Evolutionary conservation across 371 early-diverging fungal genomes (phyloP).

Genomic region (Zychaea mexicana): DNA sequence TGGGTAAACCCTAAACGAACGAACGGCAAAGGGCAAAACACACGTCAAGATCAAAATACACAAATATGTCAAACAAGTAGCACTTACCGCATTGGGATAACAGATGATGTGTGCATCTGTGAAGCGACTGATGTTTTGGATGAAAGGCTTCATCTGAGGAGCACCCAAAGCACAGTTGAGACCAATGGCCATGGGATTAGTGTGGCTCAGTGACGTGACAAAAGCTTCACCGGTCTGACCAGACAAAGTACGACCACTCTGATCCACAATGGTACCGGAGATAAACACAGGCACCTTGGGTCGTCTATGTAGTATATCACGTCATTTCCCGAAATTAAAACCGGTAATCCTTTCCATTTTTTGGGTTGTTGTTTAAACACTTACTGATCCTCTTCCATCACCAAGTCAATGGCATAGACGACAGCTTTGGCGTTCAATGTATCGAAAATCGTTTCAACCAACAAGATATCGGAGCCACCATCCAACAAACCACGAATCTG

Average conservation of each 20-base stretch:
- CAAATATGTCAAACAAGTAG: neutral
- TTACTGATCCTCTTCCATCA: constrained; percentile 75
- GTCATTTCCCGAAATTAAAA: too few relatives aligned
- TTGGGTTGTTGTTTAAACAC: too few relatives aligned
- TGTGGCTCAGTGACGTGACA: constrained; percentile 79
- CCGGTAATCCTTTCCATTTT: too few relatives aligned
- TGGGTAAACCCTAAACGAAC: constrained; percentile 69
- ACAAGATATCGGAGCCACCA: constrained; percentile 88
- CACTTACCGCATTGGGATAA: constrained; percentile 89
- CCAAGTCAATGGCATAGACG: constrained; percentile 84
- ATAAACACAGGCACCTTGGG: constrained; percentile 82
- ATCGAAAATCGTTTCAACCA: constrained; percentile 96
- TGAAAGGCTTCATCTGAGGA: constrained; percentile 92
- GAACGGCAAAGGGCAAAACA: neutral
- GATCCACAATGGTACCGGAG: constrained; percentile 97
- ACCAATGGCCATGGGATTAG: constrained; percentile 88
- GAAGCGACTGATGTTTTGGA: constrained; percentile 84
- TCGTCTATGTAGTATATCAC: constrained; percentile 45
- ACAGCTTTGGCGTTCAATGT: constrained; percentile 95
- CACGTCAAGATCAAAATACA: neutral
- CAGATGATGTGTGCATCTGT: constrained; percentile 84
- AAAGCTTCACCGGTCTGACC: constrained; percentile 97
- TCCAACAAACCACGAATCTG: constrained; percentile 90
- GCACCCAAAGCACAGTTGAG: constrained; percentile 96
- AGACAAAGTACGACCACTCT: constrained; percentile 92